Evolutionary conservation across 2,329 filamentous ascomycete genomes (phyloP).

Genomic region (Hymenoscyphus fraxineus): DNA sequence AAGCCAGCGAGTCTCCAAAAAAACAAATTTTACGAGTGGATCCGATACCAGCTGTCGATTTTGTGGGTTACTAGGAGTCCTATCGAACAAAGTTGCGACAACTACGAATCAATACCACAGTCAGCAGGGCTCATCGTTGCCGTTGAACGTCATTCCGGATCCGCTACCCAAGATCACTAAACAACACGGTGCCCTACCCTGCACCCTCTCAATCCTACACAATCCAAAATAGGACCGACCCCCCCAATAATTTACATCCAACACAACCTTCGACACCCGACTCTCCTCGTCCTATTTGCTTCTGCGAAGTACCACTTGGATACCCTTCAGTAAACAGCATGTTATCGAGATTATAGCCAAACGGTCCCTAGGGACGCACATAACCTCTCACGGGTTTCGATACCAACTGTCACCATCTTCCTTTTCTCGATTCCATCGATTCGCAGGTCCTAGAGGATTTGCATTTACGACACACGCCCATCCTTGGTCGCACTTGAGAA

Average conservation of each 20-base stretch:
- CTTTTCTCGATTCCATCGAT: neutral
- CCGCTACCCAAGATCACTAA: constrained; percentile 6
- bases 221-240: neutral
- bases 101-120: neutral
- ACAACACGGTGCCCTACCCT: neutral
- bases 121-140: neutral
- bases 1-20: neutral
- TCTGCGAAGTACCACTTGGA: constrained; percentile 25
- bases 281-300: constrained; percentile 16
- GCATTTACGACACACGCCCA: neutral
- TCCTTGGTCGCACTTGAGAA: neutral
- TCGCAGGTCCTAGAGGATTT: neutral
- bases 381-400: constrained; percentile 23
- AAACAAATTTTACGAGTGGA: neutral
- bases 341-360: constrained; percentile 37
- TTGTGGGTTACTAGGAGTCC: no score
- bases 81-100: neutral
- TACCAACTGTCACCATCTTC: constrained; percentile 8
- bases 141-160: constrained; percentile 5
- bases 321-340: constrained; percentile 27
- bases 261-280: neutral
- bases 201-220: neutral
- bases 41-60: neutral
- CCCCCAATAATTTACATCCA: neutral
- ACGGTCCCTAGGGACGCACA: constrained; percentile 46